Evolutionary conservation across 2,329 filamentous ascomycete species (phyloP).

Genomic region (Colletotrichum sp.): DNA sequence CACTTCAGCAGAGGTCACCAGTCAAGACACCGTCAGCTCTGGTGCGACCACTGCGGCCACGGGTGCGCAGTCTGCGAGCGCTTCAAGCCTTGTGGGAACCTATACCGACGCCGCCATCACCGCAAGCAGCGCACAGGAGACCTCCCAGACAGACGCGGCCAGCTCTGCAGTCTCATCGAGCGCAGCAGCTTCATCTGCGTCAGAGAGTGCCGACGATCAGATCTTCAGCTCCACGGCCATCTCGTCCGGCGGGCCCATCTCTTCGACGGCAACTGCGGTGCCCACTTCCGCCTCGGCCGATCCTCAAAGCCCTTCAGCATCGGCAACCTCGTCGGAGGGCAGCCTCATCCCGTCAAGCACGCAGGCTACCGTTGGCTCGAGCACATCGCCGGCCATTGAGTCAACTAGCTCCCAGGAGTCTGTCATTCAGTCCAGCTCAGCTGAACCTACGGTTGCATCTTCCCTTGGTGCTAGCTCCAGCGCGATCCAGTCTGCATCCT

Average conservation of each 20-base stretch:
- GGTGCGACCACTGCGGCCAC: neutral
- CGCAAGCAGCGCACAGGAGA: neutral
- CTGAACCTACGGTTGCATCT: neutral
- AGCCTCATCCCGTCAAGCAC: neutral
- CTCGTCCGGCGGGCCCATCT: neutral
- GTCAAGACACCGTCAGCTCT: neutral
- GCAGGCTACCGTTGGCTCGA: rapidly evolving
- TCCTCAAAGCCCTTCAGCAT: neutral
- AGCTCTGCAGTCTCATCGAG: neutral
- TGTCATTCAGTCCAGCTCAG: neutral
- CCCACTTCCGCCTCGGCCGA: neutral
- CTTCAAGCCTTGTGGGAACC: neutral
- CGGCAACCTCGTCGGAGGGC: neutral
- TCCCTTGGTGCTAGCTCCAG: neutral
- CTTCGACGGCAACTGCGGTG: neutral
- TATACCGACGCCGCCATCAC: neutral
- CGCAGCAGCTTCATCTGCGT: neutral
- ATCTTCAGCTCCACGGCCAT: neutral
- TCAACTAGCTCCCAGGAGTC: neutral
- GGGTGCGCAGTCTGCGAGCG: neutral
- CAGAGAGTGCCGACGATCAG: neutral
- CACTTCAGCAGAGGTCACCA: neutral
- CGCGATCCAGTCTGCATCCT: neutral
- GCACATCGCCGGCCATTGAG: neutral
- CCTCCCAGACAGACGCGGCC: neutral